Evolutionary conservation across 164 flowering plant species (phyloP), one percentile per base, ranked within the genome.

Genomic region (Saururus chinensis): DNA sequence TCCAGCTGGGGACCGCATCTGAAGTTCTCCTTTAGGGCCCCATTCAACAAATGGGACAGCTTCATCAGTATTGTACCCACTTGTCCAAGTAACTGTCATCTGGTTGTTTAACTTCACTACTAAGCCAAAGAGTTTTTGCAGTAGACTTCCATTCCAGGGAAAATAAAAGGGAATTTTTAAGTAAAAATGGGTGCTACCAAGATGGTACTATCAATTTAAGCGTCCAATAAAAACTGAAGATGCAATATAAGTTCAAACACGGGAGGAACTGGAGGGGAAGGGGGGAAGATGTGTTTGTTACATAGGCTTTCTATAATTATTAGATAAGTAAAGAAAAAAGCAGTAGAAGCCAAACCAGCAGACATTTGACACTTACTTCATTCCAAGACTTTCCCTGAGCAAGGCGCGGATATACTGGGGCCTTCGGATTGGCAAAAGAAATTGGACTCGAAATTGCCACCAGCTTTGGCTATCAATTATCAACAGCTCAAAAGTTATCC

Each of bases 21-120:
- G 68, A 4, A 5, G 0, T 42, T 68, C 71, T 52, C 82, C 84
- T 48, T 59, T 61, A 19, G 51, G 42, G 19, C 87, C 85, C 91
- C 88, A 87, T 59, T 82, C 80, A 21, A 87, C 87, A 55, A 87
- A 77, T 51, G 96, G 87, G 60, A 77, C 68, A 14, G 95, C 93
- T 69, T 85, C 89, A 62, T 63, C 64, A 25, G 81, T 78, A 71
- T 75, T 68, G 35, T 89, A 89, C 13, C 86, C 96, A 71, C 96
- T 89, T n/a, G 96, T 89, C 96, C 96, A 87, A 4, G 96, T 87
- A 9, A 89, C 80, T 19, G 93, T 85, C 88, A 89, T 87, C 96
- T 89, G 77, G 22, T 40, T 14, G 53, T 4, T 30, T 30, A 30
- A 30, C 37, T 30, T 2, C n/a, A n/a, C n/a, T 30, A 30, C 37